Conservation (phyloP, 2,329 filamentous ascomycete genomes). For the Drechslerella stenobrocha region DNA sequence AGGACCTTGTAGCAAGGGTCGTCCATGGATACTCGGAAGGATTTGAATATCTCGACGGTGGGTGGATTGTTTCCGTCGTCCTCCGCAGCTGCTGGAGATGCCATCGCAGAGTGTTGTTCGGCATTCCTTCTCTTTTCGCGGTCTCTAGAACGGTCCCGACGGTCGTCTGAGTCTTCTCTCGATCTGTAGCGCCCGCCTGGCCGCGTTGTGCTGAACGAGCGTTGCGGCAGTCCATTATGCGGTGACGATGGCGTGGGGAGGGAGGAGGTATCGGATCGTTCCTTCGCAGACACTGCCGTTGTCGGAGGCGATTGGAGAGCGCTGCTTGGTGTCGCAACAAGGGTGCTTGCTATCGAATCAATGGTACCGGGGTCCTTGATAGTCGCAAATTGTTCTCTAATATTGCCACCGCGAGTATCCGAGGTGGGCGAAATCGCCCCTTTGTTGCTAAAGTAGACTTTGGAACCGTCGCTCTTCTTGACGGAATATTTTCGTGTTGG, state of each 20-base stretch:
- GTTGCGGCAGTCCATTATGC: constrained; percentile 17
- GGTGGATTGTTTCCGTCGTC: constrained; percentile 54
- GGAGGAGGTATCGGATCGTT: constrained; percentile 49
- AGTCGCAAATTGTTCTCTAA: constrained; percentile 42
- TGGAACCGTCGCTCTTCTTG: constrained; percentile 25
- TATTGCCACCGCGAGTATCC: constrained; percentile 24
- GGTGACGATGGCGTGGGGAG: constrained; percentile 43
- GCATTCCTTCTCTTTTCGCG: constrained; percentile 11
- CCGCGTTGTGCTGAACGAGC: constrained; percentile 43
- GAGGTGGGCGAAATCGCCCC: constrained; percentile 32
- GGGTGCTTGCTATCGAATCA: constrained; percentile 44
- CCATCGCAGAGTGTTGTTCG: constrained; percentile 18
- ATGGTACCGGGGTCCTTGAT: constrained; percentile 27
- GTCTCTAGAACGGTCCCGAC: constrained; percentile 32
- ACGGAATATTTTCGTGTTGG: constrained; percentile 43
- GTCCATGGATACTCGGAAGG: constrained; percentile 95
- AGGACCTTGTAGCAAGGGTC: constrained; percentile 97
- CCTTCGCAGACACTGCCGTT: constrained; percentile 15
- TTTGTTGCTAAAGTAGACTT: constrained; percentile 27
- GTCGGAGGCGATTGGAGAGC: constrained; percentile 37
- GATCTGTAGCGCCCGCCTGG: constrained; percentile 32
- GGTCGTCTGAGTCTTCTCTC: constrained; percentile 23
- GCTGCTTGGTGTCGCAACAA: constrained; percentile 33
- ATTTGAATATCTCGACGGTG: constrained; percentile 94
- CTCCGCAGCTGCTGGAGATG: constrained; percentile 26